Base-by-base conservation (phyloP, 1,284 basidiomycete species). In the Trametes polyzona region DNA sequence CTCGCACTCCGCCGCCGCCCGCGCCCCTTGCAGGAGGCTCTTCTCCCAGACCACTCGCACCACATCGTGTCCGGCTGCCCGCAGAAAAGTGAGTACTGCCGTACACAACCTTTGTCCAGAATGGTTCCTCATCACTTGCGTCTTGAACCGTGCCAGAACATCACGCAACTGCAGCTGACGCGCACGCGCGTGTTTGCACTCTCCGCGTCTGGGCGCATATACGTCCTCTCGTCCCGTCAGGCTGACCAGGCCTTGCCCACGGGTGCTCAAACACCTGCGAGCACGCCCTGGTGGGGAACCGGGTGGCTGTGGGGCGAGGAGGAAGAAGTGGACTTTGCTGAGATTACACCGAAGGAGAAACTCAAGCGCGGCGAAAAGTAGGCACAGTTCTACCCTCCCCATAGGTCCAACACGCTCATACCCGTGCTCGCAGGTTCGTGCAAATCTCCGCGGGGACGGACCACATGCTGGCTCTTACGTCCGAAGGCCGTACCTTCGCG, bases 391-490 rank as follows among this genome's bases (percentile, higher is more conserved):
- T 17, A 29, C 11, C 35, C 32, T 23, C 8, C 30, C 36, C 14
- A 17, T 21, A 36, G 17, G 42, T 42, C 19, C 21, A 23, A 35
- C 19, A 35, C 23, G 17, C 43, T 58, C 35, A 55, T 33, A 29
- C 16, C 29, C 35, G 23, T 17, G 40, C 36, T 40, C n/a, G 36
- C 46, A 93, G 90, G 60, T 89, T 95, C 69, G 73, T 81, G 0
- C 86, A 86, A 1, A 86, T 96, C 23, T 82, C 86, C 0, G 83
- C 88, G 1, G 95, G 96, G 8, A 73, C 78, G 19, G 83, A 93
- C 67, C 96, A 98, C 70, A 76, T 98, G 7, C 82, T 98, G 16
- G 94, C 93, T 0, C 75, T 96, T 11, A 95, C 95, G 2, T 91
- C 86, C 24, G 77, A 82, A 42, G 95, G 95, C 1, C 85, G 93